Conservation (phyloP, 805 yeast species). For the Wickerhamiella hasegawae region DNA sequence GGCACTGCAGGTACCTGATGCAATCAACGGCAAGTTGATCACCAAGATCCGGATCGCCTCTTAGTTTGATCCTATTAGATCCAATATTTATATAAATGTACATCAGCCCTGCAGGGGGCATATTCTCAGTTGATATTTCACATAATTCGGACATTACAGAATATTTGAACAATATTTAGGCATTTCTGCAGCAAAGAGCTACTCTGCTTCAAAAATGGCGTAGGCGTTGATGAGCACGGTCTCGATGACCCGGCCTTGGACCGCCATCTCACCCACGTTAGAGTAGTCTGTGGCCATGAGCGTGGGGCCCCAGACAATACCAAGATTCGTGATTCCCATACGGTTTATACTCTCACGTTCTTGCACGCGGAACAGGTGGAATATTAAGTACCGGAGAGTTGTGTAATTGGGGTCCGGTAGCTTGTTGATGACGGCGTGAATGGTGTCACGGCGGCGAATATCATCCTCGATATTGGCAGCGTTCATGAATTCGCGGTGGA, state of each 20-base stretch:
- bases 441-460: conserved; percentile 45
- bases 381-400: conserved; percentile 67
- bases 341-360: conserved; percentile 47
- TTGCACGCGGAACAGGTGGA: conserved; percentile 69
- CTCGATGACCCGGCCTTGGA: conserved; percentile 65
- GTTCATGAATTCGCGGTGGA: conserved; percentile 44
- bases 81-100: no score
- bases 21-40: no score
- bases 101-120: no score
- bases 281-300: conserved; percentile 52
- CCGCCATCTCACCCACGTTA: conserved; percentile 55
- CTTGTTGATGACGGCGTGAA: conserved; percentile 78
- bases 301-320: conserved; percentile 93
- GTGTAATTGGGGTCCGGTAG: conserved; percentile 92
- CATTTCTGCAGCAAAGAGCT: no score
- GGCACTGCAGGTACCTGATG: no score
- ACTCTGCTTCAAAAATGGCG: conserved; percentile 59
- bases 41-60: no score
- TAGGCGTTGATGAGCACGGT: conserved; percentile 70
- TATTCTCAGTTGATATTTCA: no score
- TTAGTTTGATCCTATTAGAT: no score
- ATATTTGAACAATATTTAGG: no score
- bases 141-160: no score
- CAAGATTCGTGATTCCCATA: conserved; percentile 68
- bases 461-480: conserved; percentile 55